Base-by-base conservation (phyloP, 2,329 filamentous ascomycete species). In the Zymoseptoria brevis region DNA sequence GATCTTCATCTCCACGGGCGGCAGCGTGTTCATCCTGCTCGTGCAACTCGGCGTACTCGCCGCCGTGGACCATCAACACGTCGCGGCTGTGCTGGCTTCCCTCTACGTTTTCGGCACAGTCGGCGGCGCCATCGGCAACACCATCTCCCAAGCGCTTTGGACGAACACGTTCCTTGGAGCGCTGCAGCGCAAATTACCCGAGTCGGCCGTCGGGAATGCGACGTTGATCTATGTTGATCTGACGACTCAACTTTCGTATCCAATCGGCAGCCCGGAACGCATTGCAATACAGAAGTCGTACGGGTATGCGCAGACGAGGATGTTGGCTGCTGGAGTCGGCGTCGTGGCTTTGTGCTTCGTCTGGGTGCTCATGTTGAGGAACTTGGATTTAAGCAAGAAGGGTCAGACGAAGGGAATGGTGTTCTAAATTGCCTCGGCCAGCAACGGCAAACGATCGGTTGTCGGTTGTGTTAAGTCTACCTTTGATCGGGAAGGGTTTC, bases 241-340 rank as follows among this genome's bases (percentile, higher is more conserved):
- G n/a, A 57, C 57, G 0, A 66, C 62, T 3, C 76, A 78, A 63
- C 64, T 76, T 3, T 62, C 62, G 4, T 81, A 79, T 61, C 66
- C 73, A 0, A 65, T 77, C 16, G 75, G 77, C 4, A 77, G 67
- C 6, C 68, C 73, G 0, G 75, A 72, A 21, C 69, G 80, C 16
- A 60, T 72, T 19, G 80, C 73, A 2, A 80, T 81, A 55, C 73
- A 77, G 29, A 57, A 71, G 53, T 68, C 79, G 0, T 83, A 82
- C 59, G 78, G 74, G 1, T 75, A 77, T 45, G 73, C 76, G 4
- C 79, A 82, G 70, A 73, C 67, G 35, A 63, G 68, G n/a, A 73
- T 78, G 72, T 65, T 77, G 29, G 75, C 76, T 52, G 74, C 74
- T 4, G 64, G 73, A 51, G 70, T 68, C 7, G 66, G 62, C 4